Percentiles rank a stretch among this genome's conserved stretches.
Evolutionary conservation across 1,284 basidiomycete genomes (phyloP).

Genomic region (Fomitopsis betulina): DNA sequence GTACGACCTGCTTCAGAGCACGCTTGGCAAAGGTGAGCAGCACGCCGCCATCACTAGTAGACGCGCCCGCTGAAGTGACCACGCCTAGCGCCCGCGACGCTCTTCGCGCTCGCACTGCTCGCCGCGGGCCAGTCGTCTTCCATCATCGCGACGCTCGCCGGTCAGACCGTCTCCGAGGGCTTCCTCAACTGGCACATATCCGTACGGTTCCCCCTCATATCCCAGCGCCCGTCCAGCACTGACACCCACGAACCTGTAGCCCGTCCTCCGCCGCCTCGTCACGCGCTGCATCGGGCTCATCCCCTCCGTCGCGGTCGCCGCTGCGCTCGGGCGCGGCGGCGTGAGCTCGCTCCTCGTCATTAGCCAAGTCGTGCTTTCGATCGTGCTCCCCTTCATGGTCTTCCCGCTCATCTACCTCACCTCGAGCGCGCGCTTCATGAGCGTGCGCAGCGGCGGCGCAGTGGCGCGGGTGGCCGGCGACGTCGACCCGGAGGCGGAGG

Average conservation of each 20-base stretch:
- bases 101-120: slow-evolving; percentile 85
- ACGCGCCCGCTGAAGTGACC: too few species aligned
- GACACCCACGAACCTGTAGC: slow-evolving; percentile 36
- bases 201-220: slow-evolving; percentile 36
- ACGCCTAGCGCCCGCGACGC: slow-evolving; percentile 68
- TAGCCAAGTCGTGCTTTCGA: slow-evolving; percentile 84
- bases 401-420: slow-evolving; percentile 80
- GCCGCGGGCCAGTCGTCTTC: slow-evolving; percentile 90
- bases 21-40: slow-evolving; percentile 73
- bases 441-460: slow-evolving; percentile 35
- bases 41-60: too few species aligned
- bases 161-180: slow-evolving; percentile 91
- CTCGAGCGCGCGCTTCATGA: slow-evolving; percentile 68
- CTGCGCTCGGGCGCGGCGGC: slow-evolving; percentile 70
- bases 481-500: slow-evolving; percentile 8
- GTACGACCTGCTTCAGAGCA: slow-evolving; percentile 62
- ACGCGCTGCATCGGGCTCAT: slow-evolving; percentile 85
- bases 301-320: slow-evolving; percentile 82
- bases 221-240: slow-evolving; percentile 8
- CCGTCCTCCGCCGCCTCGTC: slow-evolving; percentile 74
- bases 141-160: slow-evolving; percentile 89
- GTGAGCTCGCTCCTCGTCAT: slow-evolving; percentile 82
- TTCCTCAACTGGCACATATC: slow-evolving; percentile 90
- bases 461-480: not conserved
- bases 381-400: slow-evolving; percentile 86